A percentile compares a stretch with the other conserved stretches of the same genome.
Conservation (phyloP, 441 rosid genomes). For the Adansonia gregorii region DNA sequence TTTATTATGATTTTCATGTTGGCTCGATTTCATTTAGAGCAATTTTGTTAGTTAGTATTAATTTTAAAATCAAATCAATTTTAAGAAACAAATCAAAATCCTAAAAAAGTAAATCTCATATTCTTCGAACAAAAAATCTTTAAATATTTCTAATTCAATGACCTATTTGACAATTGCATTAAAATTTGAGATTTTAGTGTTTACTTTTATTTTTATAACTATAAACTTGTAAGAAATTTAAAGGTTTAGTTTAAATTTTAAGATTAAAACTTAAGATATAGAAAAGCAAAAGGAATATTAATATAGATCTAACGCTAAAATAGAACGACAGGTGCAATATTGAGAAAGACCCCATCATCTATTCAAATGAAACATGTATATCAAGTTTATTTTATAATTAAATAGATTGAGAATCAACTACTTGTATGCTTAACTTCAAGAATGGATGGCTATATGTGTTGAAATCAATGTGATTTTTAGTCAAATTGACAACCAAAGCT, state of each 20-base stretch:
- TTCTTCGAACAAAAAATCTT: no score
- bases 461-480: slow-evolving; percentile 4
- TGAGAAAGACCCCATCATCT: no score
- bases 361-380: background rate
- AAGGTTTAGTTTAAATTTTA: background rate
- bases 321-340: no score
- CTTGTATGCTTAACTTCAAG: background rate
- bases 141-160: background rate
- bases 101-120: background rate
- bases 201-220: background rate
- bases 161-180: background rate
- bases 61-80: background rate
- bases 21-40: slow-evolving; percentile 3
- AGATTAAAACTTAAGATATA: background rate
- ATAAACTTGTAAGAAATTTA: background rate
- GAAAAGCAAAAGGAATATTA: background rate
- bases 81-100: background rate
- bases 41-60: background rate
- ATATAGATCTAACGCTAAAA: background rate
- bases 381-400: background rate
- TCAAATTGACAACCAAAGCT: slow-evolving; percentile 5
- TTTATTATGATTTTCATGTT: slow-evolving; percentile 22
- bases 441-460: background rate
- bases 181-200: background rate
- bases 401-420: background rate